These are phyloP conservation scores for Russula foetens DNA, from an alignment of 768 basidiomycete species.

Conservation along the genomic window DNA sequence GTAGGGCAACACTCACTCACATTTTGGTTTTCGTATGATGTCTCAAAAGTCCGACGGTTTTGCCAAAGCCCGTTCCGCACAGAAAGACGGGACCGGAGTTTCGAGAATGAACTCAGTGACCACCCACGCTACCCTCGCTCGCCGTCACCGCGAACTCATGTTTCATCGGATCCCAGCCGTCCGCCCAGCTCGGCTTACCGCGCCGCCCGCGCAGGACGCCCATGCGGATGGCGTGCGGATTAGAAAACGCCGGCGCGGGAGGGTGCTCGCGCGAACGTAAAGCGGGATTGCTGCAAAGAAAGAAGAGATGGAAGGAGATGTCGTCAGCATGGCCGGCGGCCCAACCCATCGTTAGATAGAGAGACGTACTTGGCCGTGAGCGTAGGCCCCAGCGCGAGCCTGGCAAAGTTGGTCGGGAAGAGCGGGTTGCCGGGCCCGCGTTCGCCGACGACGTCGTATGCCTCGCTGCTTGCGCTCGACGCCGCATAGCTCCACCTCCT, in stretches of 20 bases:
- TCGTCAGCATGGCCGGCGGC: too few species aligned
- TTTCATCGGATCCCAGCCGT: slow-evolving; percentile 32
- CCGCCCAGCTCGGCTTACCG: slow-evolving; percentile 31
- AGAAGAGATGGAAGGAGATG: neutral
- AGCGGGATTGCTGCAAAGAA: slow-evolving; percentile 19
- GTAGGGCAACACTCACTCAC: neutral
- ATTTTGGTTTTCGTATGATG: neutral
- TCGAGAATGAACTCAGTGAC: neutral
- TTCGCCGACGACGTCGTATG: slow-evolving; percentile 49
- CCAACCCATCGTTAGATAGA: too few species aligned
- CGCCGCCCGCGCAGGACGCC: slow-evolving; percentile 20
- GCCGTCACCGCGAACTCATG: slow-evolving; percentile 39
- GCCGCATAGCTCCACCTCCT: slow-evolving; percentile 18
- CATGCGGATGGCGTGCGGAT: slow-evolving; percentile 22
- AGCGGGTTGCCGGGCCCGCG: slow-evolving; percentile 66
- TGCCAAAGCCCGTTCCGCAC: neutral
- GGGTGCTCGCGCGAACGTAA: slow-evolving; percentile 26
- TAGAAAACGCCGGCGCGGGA: slow-evolving; percentile 24
- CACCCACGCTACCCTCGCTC: slow-evolving; percentile 30
- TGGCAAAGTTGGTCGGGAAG: slow-evolving; percentile 76
- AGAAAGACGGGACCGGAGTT: neutral
- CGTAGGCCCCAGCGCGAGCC: slow-evolving; percentile 57
- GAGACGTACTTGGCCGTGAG: slow-evolving; percentile 42
- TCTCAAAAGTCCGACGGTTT: neutral
- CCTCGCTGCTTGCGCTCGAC: slow-evolving; percentile 21